Evolutionary conservation across 2,329 filamentous ascomycete species (phyloP), one percentile per base, ranked within the genome.

Genomic region (Talaromyces sp.): DNA sequence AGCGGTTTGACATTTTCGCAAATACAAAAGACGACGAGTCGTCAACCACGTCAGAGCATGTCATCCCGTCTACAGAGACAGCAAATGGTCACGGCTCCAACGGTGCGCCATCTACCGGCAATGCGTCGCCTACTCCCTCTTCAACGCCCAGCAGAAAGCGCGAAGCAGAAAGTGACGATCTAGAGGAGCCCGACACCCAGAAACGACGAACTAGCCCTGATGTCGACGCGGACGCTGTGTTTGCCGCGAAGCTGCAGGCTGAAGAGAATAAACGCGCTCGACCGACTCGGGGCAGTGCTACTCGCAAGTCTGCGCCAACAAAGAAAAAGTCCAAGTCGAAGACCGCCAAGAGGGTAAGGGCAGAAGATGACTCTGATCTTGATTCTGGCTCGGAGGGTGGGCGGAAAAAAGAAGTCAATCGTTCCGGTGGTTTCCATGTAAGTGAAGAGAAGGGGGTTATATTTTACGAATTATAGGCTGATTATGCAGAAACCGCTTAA

Each of bases 371-470:
- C 67, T 93, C 89, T 67, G 91, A 93, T 55, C 75, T 89, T 9
- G 86, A 86, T 4, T 87, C 83, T 52, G 87, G 86, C 74, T 77
- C 84, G 60, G 77, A 83, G 63, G 77, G 74, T 27, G 63, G 70
- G 69, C 63, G 80, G 72, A 68, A 85, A 72, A 84, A 90, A 78
- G 83, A 85, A 68, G 81, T 85, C 21, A 86, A 85, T 64, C 86
- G 89, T 66, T 96, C 92, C 70, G 90, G 92, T 38, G 94, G 92
- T 3, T 99, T 99, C 71, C 92, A 97, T 71, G 86, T 88, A 78
- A 70, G 84, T 59, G 6, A 14, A 24, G 14, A 4, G 35, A 57
- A 19, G 21, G 21, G 35, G n/a, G 19, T 17, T 26, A 51, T 46
- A 2, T 38, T 38, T 60, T 38, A 46, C 9, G 32, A 50, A 41